Evolutionary conservation across 345 rosid genomes (phyloP), one percentile per base, ranked within the genome.

Genomic region (Euphorbia peplus): DNA sequence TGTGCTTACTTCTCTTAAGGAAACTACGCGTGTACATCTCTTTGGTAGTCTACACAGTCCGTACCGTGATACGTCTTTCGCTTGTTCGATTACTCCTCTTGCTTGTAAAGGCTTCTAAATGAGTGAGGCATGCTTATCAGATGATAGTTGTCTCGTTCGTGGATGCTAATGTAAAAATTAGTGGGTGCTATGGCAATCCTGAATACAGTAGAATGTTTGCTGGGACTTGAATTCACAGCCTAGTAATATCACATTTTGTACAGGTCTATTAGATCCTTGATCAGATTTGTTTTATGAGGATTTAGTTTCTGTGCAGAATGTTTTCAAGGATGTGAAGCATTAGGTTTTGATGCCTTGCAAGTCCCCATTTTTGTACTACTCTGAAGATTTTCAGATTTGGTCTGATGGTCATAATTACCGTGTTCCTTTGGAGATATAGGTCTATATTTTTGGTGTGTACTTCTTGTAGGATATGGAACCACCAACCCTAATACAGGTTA

Each of bases 321-420:
- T 67, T 53, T 57, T 55, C 22, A 59, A 57, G 35, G 55, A 67
- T n/a, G 8, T 24, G 30, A 32, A 35, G 47, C 30, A n/a, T 52
- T n/a, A 9, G 51, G 24, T 53, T 53, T 14, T 2, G 35, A 55
- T 24, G 50, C 52, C 62, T 55, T 22, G 26, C 24, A 11, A 14
- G 50, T 21, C 16, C 8, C 35, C 28, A 51, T 19, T 28, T 13
- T 41, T 47, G 50, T 18, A 39, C 7, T 24, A 26, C 21, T 63
- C 1, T 37, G 54, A 63, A 9, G 46, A 63, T 12, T 48, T 63
- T 13, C 14, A 3, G 42, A 50, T 64, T 22, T 14, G 19, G 10
- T 35, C 22, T 29, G 53, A 8, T 53, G 35, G 19, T 35, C 14
- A 37, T 4, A 52, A 35, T 14, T 37, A 66, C 22, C 39, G 8